A percentile compares a stretch with the other conserved stretches of the same genome.
Conservation (phyloP, 257 asterid species). For the Vinca minor region DNA sequence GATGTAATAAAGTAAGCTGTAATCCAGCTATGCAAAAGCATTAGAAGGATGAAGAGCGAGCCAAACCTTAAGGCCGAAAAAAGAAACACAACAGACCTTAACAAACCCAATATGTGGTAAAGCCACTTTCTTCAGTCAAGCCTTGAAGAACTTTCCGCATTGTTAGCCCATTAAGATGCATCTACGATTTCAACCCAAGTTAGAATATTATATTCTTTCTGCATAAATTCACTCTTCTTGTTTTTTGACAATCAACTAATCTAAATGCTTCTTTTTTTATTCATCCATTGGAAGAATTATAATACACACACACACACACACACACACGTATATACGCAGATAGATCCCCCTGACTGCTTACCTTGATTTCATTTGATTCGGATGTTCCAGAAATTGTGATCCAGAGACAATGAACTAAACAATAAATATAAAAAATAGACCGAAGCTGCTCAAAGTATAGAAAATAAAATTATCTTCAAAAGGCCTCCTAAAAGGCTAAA, state of each 20-base stretch:
- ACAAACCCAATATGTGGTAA: conserved; percentile 60
- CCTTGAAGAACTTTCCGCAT: conserved; percentile 85
- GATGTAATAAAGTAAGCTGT: conserved; percentile 58
- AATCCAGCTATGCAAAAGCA: conserved; percentile 64
- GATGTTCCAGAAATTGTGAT: not conserved
- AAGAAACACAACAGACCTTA: conserved; percentile 81
- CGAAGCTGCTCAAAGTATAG: not conserved
- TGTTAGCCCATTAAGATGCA: conserved; percentile 93
- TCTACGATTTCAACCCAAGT: conserved; percentile 98
- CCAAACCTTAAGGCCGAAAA: conserved; percentile 49
- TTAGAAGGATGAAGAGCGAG: conserved; percentile 53
- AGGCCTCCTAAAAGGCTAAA: not conserved
- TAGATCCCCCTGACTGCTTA: not conserved
- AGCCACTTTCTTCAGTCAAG: conserved; percentile 76
- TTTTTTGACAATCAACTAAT: conserved; percentile 38
- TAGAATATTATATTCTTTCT: conserved; percentile 57
- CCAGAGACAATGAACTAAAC: not conserved
- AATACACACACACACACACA: not conserved
- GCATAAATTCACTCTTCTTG: conserved; percentile 34
- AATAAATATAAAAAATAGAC: not conserved
- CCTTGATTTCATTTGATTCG: conserved; percentile 3
- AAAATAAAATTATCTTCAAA: not conserved
- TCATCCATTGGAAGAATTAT: conserved; percentile 16
- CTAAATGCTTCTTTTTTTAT: conserved; percentile 31
- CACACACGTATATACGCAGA: not conserved